Conservation (phyloP, 2,329 filamentous ascomycete species). For the Curvularia hawaiiensis region DNA sequence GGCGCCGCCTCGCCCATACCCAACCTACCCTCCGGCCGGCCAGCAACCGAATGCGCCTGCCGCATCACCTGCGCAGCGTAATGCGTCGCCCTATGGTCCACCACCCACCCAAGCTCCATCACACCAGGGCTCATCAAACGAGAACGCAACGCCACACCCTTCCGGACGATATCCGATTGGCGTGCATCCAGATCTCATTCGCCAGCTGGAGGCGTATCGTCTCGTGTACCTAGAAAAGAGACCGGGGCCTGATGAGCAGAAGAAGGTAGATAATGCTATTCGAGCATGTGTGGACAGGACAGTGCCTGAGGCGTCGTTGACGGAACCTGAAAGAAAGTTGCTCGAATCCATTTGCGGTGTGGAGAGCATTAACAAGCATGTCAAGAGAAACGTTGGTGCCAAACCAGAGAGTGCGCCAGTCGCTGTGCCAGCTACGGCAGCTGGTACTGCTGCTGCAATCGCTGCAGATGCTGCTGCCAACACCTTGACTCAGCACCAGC, state of each 20-base stretch:
- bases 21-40: conserved; percentile 32
- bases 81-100: conserved; percentile 17
- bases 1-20: conserved; percentile 33
- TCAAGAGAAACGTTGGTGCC: conserved; percentile 15
- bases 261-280: conserved; percentile 43
- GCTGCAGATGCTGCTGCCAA: conserved; percentile 40
- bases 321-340: conserved; percentile 29
- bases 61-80: conserved; percentile 17
- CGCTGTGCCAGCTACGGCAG: conserved; percentile 21
- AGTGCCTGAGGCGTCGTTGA: conserved; percentile 31
- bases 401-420: conserved; percentile 20
- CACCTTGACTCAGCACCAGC: conserved; percentile 9
- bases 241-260: conserved; percentile 31
- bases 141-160: conserved; percentile 23
- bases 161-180: conserved; percentile 39
- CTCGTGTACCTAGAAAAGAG: conserved; percentile 35
- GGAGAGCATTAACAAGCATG: conserved; percentile 23
- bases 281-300: conserved; percentile 37
- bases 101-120: conserved; percentile 17
- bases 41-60: conserved; percentile 25
- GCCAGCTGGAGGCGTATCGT: conserved; percentile 44
- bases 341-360: conserved; percentile 35
- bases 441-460: conserved; percentile 40
- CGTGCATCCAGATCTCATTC: conserved; percentile 36
- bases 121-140: conserved; percentile 11